A percentile compares a stretch with the other conserved stretches of the same genome.
phyloP scores from a whole-genome alignment of 176 grass and related monocot genomes.

The Musa itinerans region DNA sequence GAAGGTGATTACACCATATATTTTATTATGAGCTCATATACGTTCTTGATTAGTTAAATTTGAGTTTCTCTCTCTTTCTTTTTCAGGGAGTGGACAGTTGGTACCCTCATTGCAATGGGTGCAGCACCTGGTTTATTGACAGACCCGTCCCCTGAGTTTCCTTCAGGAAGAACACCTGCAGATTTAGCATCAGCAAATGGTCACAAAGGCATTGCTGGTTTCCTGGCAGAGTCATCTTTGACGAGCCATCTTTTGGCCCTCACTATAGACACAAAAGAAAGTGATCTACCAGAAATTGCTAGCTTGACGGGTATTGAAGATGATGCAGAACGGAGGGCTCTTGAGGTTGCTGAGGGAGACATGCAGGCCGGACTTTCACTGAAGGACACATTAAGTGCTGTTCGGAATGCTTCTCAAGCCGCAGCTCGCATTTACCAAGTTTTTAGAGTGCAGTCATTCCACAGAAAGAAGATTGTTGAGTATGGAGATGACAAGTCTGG shows the following conservation, averaged over 20 bases:
- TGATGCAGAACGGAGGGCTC: slow-evolving; percentile 30
- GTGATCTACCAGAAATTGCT: slow-evolving; percentile 40
- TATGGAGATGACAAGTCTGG: slow-evolving; percentile 72
- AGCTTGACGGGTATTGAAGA: slow-evolving; percentile 20
- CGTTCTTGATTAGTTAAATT: too few species aligned
- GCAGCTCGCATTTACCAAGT: slow-evolving; percentile 96
- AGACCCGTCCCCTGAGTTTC: slow-evolving; percentile 74
- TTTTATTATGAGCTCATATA: too few species aligned
- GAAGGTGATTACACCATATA: slow-evolving; percentile 43
- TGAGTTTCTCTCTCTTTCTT: too few species aligned
- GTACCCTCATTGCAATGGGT: slow-evolving; percentile 60
- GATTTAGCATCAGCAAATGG: slow-evolving; percentile 96
- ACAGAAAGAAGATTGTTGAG: slow-evolving; percentile 85
- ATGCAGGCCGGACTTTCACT: slow-evolving; percentile 48
- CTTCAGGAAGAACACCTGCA: slow-evolving; percentile 79
- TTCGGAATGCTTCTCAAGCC: slow-evolving; percentile 93
- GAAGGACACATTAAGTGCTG: slow-evolving; percentile 79
- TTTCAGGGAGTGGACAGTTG: slow-evolving; percentile 55
- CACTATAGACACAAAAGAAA: slow-evolving; percentile 55
- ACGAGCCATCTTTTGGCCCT: slow-evolving; percentile 77
- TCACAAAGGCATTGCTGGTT: slow-evolving; percentile 92
- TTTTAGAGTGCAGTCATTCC: slow-evolving; percentile 91
- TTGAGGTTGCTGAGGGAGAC: slow-evolving; percentile 36
- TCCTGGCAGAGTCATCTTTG: slow-evolving; percentile 94
- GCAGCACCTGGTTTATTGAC: slow-evolving; percentile 72